Evolutionary conservation across 495 filamentous ascomycete species (phyloP), one percentile per base, ranked within the genome.

Genomic region (Parmelia sp.): DNA sequence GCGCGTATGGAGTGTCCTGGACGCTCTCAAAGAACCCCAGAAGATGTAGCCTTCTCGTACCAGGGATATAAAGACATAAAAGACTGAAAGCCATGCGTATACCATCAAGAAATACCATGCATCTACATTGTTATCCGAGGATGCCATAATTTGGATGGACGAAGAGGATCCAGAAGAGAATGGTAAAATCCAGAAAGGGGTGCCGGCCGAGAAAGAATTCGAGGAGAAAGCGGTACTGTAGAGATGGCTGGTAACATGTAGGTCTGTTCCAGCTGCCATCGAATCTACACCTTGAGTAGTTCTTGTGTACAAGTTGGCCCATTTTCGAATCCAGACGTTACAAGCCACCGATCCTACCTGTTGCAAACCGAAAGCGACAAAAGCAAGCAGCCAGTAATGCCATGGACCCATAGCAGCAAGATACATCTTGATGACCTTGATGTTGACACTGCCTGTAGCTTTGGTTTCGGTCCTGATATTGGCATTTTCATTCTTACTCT

Each of bases 281-380:
- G 21, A 25, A 12, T 23, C n/a, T 0, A 51, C 65, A 31, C 60
- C 57, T 36, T 65, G 45, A 49, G 58, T 37, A 29, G 29, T 56
- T 29, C 71, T 71, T 36, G 73, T 71, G 67, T 89, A 88, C 8
- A 83, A 76, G 63, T 88, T 88, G 33, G 86, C 84, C 95, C 95
- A 99, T 70, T 93, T 80, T 68, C 90, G 84, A 67, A 99, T 95
- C 95, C 95, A 99, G 45, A 97, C 73, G 68, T 90, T 96, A 23
- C 90, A 91, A 14, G 88, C 89, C 19, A 97, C 89, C 17, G 87
- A 87, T 23, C 87, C 87, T 35, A 95, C 68, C 72, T 97, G 93
- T 71, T 96, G 90, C 55, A 86, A 75, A 19, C 78, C 83, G 71
- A 99, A 97, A 49, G 90, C 83, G 0, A 84, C 57, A 27, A 86